Evolutionary conservation across 768 basidiomycete species (phyloP).

Genomic region (Xerocomus potaroensis): DNA sequence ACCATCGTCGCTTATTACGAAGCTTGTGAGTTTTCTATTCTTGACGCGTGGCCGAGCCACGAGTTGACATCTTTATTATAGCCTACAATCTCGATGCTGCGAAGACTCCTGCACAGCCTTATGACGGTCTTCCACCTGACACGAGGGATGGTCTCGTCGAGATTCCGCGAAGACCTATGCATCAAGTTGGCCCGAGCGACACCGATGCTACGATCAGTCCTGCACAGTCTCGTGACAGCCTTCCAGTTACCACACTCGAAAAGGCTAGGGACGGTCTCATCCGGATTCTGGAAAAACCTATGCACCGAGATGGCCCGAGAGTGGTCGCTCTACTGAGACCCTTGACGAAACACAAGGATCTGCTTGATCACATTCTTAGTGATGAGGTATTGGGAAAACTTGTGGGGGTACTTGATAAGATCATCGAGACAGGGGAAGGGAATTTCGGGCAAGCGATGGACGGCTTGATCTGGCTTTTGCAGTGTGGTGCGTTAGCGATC

Average conservation of each 20-base stretch:
- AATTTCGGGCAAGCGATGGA: conserved; percentile 20
- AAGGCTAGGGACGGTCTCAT: too few species aligned
- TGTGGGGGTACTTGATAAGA: conserved; percentile 9
- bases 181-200: too few species aligned
- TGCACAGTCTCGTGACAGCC: neutral
- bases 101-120: neutral
- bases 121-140: neutral
- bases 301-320: conserved; percentile 9
- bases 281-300: conserved; percentile 11
- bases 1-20: conserved; percentile 19
- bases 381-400: conserved; percentile 2
- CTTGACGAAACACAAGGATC: conserved; percentile 12
- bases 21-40: conserved; percentile 8
- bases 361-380: conserved; percentile 12
- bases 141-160: too few species aligned
- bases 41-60: too few species aligned
- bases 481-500: conserved; percentile 10
- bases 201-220: neutral
- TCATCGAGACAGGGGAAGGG: neutral
- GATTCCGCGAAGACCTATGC: conserved; percentile 12
- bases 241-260: too few species aligned
- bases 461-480: conserved; percentile 12
- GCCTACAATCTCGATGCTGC: neutral
- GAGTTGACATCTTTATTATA: neutral
- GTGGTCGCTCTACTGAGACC: conserved; percentile 18